Percentiles rank a stretch among this genome's conserved stretches.
Evolutionary conservation across 2,329 filamentous ascomycete species (phyloP).

Genomic region (Monascus ruber): DNA sequence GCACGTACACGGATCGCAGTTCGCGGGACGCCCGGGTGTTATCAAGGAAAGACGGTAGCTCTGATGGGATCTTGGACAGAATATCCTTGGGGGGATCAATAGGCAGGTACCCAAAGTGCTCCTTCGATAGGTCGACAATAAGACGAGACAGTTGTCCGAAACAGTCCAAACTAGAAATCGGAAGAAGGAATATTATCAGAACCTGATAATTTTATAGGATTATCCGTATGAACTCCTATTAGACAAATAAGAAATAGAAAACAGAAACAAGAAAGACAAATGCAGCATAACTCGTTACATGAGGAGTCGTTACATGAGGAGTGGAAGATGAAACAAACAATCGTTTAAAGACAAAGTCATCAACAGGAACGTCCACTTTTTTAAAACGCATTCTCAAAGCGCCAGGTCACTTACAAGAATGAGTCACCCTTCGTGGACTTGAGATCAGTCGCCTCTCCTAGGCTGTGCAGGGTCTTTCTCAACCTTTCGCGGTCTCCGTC

Average conservation of each 20-base stretch:
- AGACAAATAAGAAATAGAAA: slow-evolving; percentile 6
- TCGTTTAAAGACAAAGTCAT: not conserved
- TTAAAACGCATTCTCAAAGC: slow-evolving; percentile 10
- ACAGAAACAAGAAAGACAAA: slow-evolving; percentile 1
- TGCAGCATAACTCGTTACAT: not conserved
- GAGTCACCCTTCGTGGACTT: slow-evolving; percentile 38
- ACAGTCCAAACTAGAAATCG: slow-evolving; percentile 37
- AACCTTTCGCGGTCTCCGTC: slow-evolving; percentile 41
- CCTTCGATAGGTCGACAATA: slow-evolving; percentile 41
- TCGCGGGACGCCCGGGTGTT: slow-evolving; percentile 42
- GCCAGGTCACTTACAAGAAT: slow-evolving; percentile 38
- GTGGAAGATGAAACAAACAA: slow-evolving; percentile 3
- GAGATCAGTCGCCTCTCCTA: slow-evolving; percentile 41
- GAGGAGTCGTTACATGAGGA: not conserved
- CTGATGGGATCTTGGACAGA: slow-evolving; percentile 40
- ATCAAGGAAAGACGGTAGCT: slow-evolving; percentile 44
- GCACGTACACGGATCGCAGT: slow-evolving; percentile 43
- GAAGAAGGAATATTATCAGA: slow-evolving; percentile 26
- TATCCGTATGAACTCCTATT: slow-evolving; percentile 22
- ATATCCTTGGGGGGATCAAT: slow-evolving; percentile 40
- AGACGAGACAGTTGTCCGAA: slow-evolving; percentile 42
- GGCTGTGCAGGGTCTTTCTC: slow-evolving; percentile 39
- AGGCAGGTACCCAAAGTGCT: slow-evolving; percentile 42
- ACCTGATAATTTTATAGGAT: slow-evolving; percentile 27
- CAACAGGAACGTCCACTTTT: slow-evolving; percentile 1